Conservation (phyloP, 2,329 filamentous ascomycete species). For the Alternaria angustiovoidea region DNA sequence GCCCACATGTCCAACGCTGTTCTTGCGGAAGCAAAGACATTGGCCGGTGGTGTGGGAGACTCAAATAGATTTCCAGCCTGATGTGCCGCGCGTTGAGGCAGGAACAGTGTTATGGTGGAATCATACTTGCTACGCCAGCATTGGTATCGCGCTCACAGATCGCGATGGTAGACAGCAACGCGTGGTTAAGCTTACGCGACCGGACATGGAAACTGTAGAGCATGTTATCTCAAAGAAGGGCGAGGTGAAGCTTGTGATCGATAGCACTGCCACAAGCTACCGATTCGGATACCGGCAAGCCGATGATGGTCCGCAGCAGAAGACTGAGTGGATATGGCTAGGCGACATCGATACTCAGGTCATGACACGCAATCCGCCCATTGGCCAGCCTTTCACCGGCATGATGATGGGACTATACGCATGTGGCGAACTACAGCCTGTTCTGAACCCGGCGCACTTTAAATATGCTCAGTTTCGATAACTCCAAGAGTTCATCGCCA, state of each 20-base stretch:
- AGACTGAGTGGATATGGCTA: constrained; percentile 19
- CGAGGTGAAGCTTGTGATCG: constrained; percentile 28
- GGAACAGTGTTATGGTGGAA: constrained; percentile 65
- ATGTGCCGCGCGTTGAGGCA: constrained; percentile 57
- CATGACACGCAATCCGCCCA: constrained; percentile 49
- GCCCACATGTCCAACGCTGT: constrained; percentile 61
- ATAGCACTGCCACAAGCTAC: constrained; percentile 21
- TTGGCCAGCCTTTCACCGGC: constrained; percentile 55
- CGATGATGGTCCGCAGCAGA: not conserved
- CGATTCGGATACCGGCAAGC: constrained; percentile 34
- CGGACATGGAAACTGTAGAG: constrained; percentile 22
- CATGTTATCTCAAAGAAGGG: constrained; percentile 16
- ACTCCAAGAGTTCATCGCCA: not conserved
- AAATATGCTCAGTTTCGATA: constrained; percentile 24
- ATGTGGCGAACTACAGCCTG: constrained; percentile 53
- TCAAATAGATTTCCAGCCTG: constrained; percentile 58
- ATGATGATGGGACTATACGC: constrained; percentile 59
- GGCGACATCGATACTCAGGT: constrained; percentile 37
- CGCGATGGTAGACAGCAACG: constrained; percentile 3
- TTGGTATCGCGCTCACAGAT: constrained; percentile 46
- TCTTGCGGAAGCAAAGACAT: constrained; percentile 63
- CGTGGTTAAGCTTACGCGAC: constrained; percentile 13
- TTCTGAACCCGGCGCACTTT: constrained; percentile 55
- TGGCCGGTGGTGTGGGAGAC: constrained; percentile 55
- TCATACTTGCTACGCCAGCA: constrained; percentile 55